Evolutionary conservation across 257 asterid species (phyloP).

Genomic region (Jacaranda copaia): DNA sequence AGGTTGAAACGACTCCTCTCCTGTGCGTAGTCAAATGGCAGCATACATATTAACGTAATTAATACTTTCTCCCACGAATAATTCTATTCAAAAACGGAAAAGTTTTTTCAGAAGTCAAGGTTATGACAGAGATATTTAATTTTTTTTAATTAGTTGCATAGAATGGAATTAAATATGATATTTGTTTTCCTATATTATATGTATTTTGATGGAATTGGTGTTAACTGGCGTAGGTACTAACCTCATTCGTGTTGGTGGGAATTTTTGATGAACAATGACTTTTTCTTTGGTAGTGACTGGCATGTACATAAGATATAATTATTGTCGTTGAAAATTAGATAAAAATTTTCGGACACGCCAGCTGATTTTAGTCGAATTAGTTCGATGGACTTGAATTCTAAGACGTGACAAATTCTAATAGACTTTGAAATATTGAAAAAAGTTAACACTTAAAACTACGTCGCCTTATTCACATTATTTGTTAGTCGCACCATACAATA

Average conservation of each 20-base stretch:
- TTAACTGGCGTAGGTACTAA: not conserved
- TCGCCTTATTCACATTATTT: too few species aligned
- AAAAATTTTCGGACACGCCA: too few species aligned
- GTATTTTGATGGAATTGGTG: not conserved
- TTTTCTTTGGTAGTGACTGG: not conserved
- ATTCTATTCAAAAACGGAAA: not conserved
- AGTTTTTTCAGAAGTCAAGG: not conserved
- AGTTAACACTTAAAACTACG: too few species aligned
- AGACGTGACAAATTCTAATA: too few species aligned
- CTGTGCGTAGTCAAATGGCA: conserved; percentile 16
- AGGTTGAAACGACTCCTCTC: conserved; percentile 14
- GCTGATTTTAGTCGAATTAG: too few species aligned
- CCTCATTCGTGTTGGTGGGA: not conserved
- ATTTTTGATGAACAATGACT: not conserved
- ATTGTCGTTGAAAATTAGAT: too few species aligned
- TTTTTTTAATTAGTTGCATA: not conserved
- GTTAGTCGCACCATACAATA: too few species aligned
- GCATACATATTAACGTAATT: not conserved
- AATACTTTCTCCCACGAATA: conserved; percentile 5
- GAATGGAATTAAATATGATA: not conserved
- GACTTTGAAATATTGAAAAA: too few species aligned
- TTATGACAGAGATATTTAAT: not conserved
- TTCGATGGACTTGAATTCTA: too few species aligned
- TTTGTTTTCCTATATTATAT: not conserved
- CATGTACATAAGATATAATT: too few species aligned